A percentile compares a stretch with the other conserved stretches of the same genome.
phyloP scores from a whole-genome alignment of 2,329 filamentous ascomycete genomes.

The Zasmidium citrigriseum region DNA sequence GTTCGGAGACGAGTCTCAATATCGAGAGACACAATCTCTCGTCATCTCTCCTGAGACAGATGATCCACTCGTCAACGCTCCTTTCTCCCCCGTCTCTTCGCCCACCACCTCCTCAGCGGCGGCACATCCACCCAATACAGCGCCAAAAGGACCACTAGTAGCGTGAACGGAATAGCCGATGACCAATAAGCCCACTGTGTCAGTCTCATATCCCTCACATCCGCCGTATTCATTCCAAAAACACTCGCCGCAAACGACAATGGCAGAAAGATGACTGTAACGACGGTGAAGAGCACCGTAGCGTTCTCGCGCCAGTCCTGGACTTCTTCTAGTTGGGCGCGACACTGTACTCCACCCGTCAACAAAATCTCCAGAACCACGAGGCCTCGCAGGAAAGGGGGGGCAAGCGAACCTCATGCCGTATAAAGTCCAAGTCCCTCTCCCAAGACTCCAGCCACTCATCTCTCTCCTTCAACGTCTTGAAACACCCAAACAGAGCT shows the following conservation, averaged over 20 bases:
- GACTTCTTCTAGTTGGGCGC: not conserved
- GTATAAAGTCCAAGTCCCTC: not conserved
- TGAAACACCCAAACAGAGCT: not conserved
- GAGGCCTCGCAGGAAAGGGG: not conserved
- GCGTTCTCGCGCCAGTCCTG: constrained; percentile 6
- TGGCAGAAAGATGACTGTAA: constrained; percentile 20
- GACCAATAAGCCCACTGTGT: constrained; percentile 14
- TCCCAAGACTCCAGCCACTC: not conserved
- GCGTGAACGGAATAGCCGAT: constrained; percentile 11
- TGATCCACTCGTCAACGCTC: not conserved
- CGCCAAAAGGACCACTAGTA: constrained; percentile 6
- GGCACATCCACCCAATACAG: constrained; percentile 8
- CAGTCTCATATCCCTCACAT: constrained; percentile 9
- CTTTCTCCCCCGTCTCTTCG: not conserved
- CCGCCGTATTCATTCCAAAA: constrained; percentile 16
- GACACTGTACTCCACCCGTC: too few relatives aligned
- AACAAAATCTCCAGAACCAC: too few relatives aligned
- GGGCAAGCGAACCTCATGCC: not conserved
- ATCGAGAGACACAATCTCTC: too few relatives aligned
- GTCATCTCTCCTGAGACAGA: too few relatives aligned
- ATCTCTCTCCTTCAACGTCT: not conserved
- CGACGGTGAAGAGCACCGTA: constrained; percentile 12
- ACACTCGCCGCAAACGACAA: constrained; percentile 12
- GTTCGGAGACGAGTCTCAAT: too few relatives aligned
- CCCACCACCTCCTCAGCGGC: constrained; percentile 4